These are phyloP conservation scores for Dillenia turbinata DNA, from an alignment of 164 flowering plant genomes.

Conservation along the genomic window DNA sequence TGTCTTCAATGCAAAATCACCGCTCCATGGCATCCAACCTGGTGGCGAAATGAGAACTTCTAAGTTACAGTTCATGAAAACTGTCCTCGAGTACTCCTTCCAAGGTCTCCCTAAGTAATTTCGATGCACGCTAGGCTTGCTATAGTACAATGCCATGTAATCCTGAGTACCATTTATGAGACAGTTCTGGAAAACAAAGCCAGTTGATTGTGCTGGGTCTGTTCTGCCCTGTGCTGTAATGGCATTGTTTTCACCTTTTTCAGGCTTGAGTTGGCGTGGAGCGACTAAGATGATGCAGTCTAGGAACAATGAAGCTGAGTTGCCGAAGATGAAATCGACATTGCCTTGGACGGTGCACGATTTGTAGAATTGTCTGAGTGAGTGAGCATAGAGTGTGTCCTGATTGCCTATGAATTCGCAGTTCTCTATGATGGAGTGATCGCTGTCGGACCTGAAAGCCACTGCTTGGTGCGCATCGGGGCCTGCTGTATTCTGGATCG, in stretches of 20 bases:
- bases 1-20: constrained; percentile 61
- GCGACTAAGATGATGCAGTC: constrained; percentile 49
- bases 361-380: constrained; percentile 70
- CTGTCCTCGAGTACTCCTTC: constrained; percentile 83
- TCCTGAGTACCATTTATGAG: constrained; percentile 68
- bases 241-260: constrained; percentile 61
- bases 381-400: constrained; percentile 76
- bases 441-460: constrained; percentile 71
- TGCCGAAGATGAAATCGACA: constrained; percentile 86
- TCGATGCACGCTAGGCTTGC: constrained; percentile 54
- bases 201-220: constrained; percentile 78
- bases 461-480: constrained; percentile 76
- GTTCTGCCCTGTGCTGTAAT: constrained; percentile 78
- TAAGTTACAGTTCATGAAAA: constrained; percentile 48
- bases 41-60: constrained; percentile 38
- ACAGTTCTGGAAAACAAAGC: constrained; percentile 69
- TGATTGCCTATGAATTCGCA: constrained; percentile 81
- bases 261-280: constrained; percentile 55
- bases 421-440: constrained; percentile 52
- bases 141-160: constrained; percentile 44
- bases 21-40: constrained; percentile 87
- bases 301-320: constrained; percentile 65
- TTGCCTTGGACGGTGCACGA: constrained; percentile 67
- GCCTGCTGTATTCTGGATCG: constrained; percentile 78
- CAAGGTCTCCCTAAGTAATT: constrained; percentile 88